phyloP scores from a whole-genome alignment of 2,329 filamentous ascomycete genomes.

The Fusarium globosum region DNA sequence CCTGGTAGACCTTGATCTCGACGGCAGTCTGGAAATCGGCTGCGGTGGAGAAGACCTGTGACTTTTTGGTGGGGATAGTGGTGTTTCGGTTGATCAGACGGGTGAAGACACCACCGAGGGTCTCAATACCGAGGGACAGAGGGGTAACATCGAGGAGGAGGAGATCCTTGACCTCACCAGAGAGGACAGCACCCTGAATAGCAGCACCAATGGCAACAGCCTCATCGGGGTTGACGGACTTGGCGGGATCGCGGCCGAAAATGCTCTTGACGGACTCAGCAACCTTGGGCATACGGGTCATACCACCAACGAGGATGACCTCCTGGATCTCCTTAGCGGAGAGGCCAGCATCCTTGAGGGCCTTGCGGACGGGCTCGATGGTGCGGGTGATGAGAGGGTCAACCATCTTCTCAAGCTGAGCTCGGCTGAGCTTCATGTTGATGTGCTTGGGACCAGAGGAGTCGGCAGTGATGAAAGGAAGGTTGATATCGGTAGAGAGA shows the following conservation, averaged over 20 bases:
- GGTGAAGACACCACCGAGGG: conserved; percentile 96
- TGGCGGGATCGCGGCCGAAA: conserved; percentile 95
- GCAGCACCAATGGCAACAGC: conserved; percentile 97
- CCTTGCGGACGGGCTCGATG: conserved; percentile 94
- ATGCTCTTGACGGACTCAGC: conserved; percentile 95
- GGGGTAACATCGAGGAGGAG: conserved; percentile 96
- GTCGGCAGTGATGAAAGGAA: conserved; percentile 98
- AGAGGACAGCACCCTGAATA: conserved; percentile 95
- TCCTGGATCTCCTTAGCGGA: conserved; percentile 95
- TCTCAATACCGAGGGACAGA: conserved; percentile 97
- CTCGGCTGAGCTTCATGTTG: conserved; percentile 91
- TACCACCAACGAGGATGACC: conserved; percentile 97
- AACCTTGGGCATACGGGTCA: conserved; percentile 99
- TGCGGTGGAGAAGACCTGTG: conserved; percentile 96
- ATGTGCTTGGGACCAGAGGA: conserved; percentile 97
- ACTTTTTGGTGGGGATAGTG: conserved; percentile 99
- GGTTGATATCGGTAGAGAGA: conserved; percentile 95
- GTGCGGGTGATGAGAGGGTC: conserved; percentile 89
- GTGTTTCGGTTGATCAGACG: conserved; percentile 99
- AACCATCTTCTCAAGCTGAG: conserved; percentile 93
- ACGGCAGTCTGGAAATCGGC: conserved; percentile 98
- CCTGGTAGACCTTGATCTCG: conserved; percentile 99
- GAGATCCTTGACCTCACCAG: conserved; percentile 96
- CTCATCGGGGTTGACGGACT: conserved; percentile 98
- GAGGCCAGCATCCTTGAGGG: conserved; percentile 93